A percentile compares a stretch with the other conserved stretches of the same genome.
These are phyloP conservation scores for Malassezia arunalokei DNA, from an alignment of 1,284 basidiomycete species.

Conservation along the genomic window DNA sequence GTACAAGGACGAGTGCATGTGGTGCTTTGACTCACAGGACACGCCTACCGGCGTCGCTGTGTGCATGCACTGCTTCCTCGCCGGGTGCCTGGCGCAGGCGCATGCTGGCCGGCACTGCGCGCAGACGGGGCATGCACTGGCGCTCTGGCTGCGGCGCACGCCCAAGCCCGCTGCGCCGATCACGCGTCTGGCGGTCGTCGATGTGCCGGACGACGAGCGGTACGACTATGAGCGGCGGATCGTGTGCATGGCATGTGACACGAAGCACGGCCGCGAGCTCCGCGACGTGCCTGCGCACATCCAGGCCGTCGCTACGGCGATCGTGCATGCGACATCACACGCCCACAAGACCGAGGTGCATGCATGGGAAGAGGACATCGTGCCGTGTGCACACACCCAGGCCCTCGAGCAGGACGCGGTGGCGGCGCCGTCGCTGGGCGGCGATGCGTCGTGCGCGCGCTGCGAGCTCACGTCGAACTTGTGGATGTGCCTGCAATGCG, in stretches of 20 bases:
- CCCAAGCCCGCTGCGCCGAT: slow-evolving; percentile 60
- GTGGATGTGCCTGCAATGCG: slow-evolving; percentile 84
- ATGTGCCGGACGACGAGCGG: slow-evolving; percentile 76
- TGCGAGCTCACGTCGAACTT: slow-evolving; percentile 54
- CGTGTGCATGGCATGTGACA: slow-evolving; percentile 58
- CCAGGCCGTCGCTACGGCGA: slow-evolving; percentile 55
- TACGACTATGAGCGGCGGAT: slow-evolving; percentile 62
- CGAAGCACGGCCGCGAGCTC: slow-evolving; percentile 50
- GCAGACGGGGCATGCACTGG: slow-evolving; percentile 59
- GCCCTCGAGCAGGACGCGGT: slow-evolving; percentile 55
- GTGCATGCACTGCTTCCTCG: slow-evolving; percentile 86
- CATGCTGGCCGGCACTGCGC: slow-evolving; percentile 31
- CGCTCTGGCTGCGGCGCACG: slow-evolving; percentile 67
- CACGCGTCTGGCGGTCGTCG: slow-evolving; percentile 71
- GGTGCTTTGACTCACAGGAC: slow-evolving; percentile 84
- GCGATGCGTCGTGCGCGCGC: slow-evolving; percentile 23
- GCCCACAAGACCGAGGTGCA: slow-evolving; percentile 86
- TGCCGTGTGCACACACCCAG: slow-evolving; percentile 73
- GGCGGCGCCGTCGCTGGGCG: slow-evolving; percentile 24
- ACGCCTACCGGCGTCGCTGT: slow-evolving; percentile 63
- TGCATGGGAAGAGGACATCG: slow-evolving; percentile 92
- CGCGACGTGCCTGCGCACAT: slow-evolving; percentile 45
- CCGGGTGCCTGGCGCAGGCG: slow-evolving; percentile 48
- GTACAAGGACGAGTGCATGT: slow-evolving; percentile 79
- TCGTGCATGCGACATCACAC: slow-evolving; percentile 73